Percentiles rank a stretch among this genome's conserved stretches.
phyloP scores from a whole-genome alignment of 768 basidiomycete genomes.

The Cystobasidium onofrii region DNA sequence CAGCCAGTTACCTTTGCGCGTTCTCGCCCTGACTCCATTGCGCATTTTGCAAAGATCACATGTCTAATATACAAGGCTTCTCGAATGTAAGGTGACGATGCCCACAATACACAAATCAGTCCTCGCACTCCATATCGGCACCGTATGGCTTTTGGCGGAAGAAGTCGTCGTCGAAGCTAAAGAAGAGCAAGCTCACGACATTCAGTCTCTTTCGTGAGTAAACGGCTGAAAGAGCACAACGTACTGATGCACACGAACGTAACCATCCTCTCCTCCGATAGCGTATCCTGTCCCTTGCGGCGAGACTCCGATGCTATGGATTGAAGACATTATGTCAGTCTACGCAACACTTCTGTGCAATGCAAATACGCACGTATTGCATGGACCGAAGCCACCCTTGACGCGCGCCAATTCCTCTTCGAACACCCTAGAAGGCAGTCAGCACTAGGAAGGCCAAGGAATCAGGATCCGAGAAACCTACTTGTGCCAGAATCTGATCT shows the following conservation, averaged over 20 bases:
- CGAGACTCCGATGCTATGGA: constrained; percentile 75
- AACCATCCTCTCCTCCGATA: constrained; percentile 79
- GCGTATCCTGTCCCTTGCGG: constrained; percentile 80
- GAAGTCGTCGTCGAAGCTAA: constrained; percentile 85
- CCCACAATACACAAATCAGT: constrained; percentile 1
- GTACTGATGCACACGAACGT: constrained; percentile 36
- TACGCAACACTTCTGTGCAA: neutral
- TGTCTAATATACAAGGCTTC: neutral
- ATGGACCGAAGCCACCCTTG: constrained; percentile 92
- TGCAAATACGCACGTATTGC: constrained; percentile 70
- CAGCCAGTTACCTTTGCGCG: no score
- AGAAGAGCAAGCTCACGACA: no score
- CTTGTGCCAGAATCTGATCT: constrained; percentile 90
- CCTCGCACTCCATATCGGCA: constrained; percentile 29
- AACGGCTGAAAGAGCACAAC: neutral
- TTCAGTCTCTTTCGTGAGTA: neutral
- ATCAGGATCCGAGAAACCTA: neutral
- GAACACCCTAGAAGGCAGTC: constrained; percentile 37
- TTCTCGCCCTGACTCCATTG: no score
- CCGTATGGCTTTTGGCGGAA: constrained; percentile 49
- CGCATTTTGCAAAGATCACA: neutral
- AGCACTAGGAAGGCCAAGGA: neutral
- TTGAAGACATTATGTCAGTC: constrained; percentile 36
- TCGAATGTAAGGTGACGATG: neutral
- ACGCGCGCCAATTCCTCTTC: constrained; percentile 77